Base-by-base conservation (phyloP, 306 rosid genomes). In the Adenanthera pavonina region DNA sequence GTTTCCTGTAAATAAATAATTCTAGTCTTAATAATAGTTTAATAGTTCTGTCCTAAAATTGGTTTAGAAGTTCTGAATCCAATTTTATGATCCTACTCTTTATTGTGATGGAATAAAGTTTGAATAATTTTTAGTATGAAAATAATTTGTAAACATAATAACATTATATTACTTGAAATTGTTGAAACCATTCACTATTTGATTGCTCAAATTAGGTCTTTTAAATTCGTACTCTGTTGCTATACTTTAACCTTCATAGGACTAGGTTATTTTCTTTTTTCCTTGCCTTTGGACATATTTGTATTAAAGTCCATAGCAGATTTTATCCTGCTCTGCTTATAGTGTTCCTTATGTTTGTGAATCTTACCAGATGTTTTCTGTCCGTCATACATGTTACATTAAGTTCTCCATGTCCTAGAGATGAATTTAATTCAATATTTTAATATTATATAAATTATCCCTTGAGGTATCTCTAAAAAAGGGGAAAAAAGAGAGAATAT, bases 171-270 rank as follows among this genome's bases (percentile, higher is more conserved):
- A 35, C 43, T 64, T 79, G 80, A 60, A 65, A 19, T 6, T 65
- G 61, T 40, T 83, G 48, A n/a, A 40, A 34, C 46, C 47, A 72
- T 38, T 65, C 75, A 19, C 38, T 46, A 3, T 8, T 60, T 75
- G 9, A 41, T 66, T 34, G 34, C 34, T 54, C 30, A 70, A 48
- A 3, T 47, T 74, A 43, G 69, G 40, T 56, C 61, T 56, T 54
- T 36, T 20, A 66, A 73, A 44, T 59, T n/a, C 6, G 49, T 20
- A 38, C 60, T 38, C 36, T n/a, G 51, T 20, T 66, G 7, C 87
- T 89, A 88, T 84, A 73, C 56, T 89, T 70, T 92, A 91, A 64
- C 53, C 17, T n/a, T 19, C 47, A 65, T 40, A 66, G 49, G 72
- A n/a, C 72, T 38, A 66, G 47, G 30, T 40, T 66, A 40, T 30